Conservation (phyloP, 305 asterid species). For the Fraxinus greggii region DNA sequence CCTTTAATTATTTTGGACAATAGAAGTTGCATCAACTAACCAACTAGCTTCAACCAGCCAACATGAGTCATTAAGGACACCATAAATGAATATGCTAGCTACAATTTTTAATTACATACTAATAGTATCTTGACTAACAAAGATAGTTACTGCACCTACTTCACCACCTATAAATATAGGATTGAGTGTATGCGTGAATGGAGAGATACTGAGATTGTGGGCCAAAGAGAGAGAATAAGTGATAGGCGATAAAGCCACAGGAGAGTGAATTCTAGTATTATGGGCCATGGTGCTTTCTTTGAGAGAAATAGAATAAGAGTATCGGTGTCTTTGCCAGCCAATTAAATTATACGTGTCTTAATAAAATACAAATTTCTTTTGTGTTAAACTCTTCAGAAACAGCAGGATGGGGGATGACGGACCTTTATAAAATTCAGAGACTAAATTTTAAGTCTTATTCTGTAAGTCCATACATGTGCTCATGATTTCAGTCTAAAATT, state of each 20-base stretch:
- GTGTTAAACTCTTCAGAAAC: neutral
- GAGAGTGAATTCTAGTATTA: neutral
- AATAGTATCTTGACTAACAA: neutral
- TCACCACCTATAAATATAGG: neutral
- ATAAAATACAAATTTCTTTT: neutral
- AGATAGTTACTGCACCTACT: neutral
- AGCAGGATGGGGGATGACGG: constrained; percentile 9
- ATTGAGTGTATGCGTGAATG: neutral
- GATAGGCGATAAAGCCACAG: neutral
- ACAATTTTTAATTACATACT: neutral
- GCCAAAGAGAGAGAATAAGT: neutral
- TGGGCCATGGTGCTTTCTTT: neutral
- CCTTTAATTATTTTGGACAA: constrained; percentile 4
- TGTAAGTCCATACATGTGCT: constrained; percentile 5
- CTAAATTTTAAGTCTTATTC: constrained; percentile 1
- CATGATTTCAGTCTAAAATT: neutral
- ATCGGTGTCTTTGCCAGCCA: neutral
- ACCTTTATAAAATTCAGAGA: constrained; percentile 14
- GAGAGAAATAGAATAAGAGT: neutral
- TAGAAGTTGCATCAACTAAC: neutral
- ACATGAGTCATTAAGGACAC: neutral
- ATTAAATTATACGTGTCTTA: neutral
- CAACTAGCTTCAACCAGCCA: constrained; percentile 18
- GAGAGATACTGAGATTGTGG: neutral
- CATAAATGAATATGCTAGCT: neutral